phyloP scores from a whole-genome alignment of 208 protist genomes.

The Lotmaria passim region DNA sequence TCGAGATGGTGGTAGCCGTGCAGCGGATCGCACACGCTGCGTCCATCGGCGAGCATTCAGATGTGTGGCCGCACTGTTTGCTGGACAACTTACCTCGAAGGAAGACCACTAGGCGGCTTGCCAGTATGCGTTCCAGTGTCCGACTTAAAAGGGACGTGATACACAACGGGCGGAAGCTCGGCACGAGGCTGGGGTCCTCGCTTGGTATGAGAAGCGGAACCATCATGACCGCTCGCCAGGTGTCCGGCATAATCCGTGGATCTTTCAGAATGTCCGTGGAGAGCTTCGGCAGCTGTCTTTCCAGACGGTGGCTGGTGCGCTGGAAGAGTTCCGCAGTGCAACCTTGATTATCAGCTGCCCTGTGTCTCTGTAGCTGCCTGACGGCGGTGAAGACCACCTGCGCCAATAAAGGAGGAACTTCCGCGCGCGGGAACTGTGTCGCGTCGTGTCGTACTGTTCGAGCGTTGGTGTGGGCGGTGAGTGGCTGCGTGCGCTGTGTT shows the following conservation, averaged over 20 bases:
- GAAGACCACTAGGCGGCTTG: background rate
- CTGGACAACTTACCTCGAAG: conserved; percentile 3
- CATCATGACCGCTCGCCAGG: background rate
- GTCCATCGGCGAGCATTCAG: background rate
- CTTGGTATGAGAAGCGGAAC: background rate
- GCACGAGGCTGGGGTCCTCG: background rate
- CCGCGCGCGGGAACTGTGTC: background rate
- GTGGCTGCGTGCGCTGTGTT: background rate
- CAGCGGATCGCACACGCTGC: background rate
- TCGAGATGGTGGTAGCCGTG: background rate
- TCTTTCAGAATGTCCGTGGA: background rate
- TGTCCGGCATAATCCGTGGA: background rate
- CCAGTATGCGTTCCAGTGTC: background rate
- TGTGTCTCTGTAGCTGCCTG: background rate
- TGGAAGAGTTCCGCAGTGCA: background rate
- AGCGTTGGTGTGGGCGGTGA: background rate
- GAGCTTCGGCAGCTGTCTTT: background rate
- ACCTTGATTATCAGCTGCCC: background rate
- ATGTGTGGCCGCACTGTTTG: background rate
- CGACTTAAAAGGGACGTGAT: background rate
- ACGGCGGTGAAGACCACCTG: background rate
- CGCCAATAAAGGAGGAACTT: background rate
- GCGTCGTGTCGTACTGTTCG: background rate
- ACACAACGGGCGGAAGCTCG: background rate
- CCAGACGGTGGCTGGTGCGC: background rate